Evolutionary conservation across 2,329 filamentous ascomycete genomes (phyloP).

Genomic region (Aspergillus brasiliensis): DNA sequence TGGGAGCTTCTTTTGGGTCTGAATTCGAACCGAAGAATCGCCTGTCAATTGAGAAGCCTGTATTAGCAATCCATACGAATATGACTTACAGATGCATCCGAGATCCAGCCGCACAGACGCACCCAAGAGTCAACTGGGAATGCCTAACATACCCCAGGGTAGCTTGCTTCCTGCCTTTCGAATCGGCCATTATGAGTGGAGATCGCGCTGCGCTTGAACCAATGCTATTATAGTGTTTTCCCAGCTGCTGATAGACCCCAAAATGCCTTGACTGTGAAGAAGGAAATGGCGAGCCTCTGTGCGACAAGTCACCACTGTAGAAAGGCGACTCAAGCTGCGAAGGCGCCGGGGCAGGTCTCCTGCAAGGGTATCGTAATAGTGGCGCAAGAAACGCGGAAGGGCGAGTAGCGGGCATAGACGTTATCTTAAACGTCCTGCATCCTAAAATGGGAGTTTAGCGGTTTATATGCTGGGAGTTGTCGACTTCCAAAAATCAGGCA

Average conservation of each 20-base stretch:
- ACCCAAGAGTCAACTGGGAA: slow-evolving; percentile 74
- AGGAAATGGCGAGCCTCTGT: neutral
- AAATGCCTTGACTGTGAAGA: neutral
- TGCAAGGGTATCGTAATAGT: slow-evolving; percentile 7
- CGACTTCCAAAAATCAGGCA: neutral
- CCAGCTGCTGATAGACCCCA: neutral
- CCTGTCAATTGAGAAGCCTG: slow-evolving; percentile 50
- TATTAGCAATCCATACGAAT: neutral
- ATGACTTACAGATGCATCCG: neutral
- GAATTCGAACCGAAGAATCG: slow-evolving; percentile 79
- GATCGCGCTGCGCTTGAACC: neutral
- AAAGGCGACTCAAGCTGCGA: neutral
- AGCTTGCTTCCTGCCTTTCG: slow-evolving; percentile 63
- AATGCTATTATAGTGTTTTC: neutral
- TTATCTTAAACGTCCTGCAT: slow-evolving; percentile 7
- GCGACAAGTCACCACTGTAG: neutral
- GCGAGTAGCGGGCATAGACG: slow-evolving; percentile 20
- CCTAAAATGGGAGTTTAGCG: neutral
- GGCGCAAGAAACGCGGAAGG: slow-evolving; percentile 15
- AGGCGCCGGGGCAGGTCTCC: slow-evolving; percentile 13
- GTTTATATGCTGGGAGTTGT: neutral
- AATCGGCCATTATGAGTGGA: slow-evolving; percentile 18
- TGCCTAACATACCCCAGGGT: slow-evolving; percentile 85
- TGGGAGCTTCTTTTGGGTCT: slow-evolving; percentile 57
- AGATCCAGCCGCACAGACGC: slow-evolving; percentile 36